phyloP scores from a whole-genome alignment of 768 basidiomycete species.

The Psilocybe sp. region DNA sequence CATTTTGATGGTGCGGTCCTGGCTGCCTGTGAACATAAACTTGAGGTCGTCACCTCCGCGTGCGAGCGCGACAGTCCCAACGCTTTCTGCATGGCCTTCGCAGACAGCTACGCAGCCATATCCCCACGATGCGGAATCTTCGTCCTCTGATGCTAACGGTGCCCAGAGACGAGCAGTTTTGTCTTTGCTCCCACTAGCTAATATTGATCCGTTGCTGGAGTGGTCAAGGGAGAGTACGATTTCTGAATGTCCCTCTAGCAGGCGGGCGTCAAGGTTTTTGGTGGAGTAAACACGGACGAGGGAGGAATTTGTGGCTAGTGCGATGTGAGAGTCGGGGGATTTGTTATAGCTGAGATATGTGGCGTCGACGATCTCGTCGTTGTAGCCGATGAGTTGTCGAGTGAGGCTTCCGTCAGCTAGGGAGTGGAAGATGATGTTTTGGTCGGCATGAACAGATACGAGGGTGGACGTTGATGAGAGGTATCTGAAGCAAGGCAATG shows the following conservation, averaged over 20 bases:
- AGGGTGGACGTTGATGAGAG: conserved; percentile 60
- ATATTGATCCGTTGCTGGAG: conserved; percentile 59
- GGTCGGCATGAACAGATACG: conserved; percentile 89
- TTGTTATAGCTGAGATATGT: conserved; percentile 59
- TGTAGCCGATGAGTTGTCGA: conserved; percentile 92
- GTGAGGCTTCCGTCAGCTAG: conserved; percentile 58
- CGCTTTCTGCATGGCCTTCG: conserved; percentile 91
- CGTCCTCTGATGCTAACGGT: conserved; percentile 18
- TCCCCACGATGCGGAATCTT: conserved; percentile 30
- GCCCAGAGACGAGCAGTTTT: conserved; percentile 86
- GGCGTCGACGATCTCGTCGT: conserved; percentile 95
- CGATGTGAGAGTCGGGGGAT: conserved; percentile 67
- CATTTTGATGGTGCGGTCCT: conserved; percentile 97
- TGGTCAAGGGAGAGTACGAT: conserved; percentile 86
- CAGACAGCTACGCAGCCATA: conserved; percentile 84
- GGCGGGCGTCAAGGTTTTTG: conserved; percentile 72
- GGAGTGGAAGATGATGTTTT: conserved; percentile 93
- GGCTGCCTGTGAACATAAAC: conserved; percentile 93
- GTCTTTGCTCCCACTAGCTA: conserved; percentile 95
- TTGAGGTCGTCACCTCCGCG: conserved; percentile 43
- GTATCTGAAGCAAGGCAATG: conserved; percentile 48
- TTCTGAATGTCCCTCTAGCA: conserved; percentile 87
- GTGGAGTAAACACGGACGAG: conserved; percentile 88
- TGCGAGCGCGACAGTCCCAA: conserved; percentile 89
- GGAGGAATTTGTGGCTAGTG: conserved; percentile 96